Evolutionary conservation across 2,329 filamentous ascomycete species (phyloP), one percentile per base, ranked within the genome.

Genomic region (Pseudogymnoascus pannorum): DNA sequence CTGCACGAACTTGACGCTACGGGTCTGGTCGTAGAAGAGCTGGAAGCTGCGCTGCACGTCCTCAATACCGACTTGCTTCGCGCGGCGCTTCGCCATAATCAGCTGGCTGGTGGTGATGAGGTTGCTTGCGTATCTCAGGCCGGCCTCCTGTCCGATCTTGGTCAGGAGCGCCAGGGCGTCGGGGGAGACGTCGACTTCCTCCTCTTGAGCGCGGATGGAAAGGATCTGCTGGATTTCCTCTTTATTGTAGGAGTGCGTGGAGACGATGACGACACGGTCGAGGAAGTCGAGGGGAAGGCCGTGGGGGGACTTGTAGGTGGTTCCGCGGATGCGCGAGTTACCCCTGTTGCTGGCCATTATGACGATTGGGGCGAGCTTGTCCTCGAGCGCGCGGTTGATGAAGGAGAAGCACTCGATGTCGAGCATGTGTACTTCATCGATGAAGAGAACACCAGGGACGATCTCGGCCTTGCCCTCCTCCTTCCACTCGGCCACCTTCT

Each of bases 291-390:
- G 85, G 0, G 94, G 94, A 44, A 99, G 80, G 26, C 94, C 94
- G 74, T 99, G 94, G 1, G 94, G 94, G 68, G 89, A 94, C 69
- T 86, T 87, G 77, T 97, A 97, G 74, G 91, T 89, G 61, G 94
- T 99, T 62, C 94, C 94, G 31, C 94, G 86, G 71, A 99, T 97
- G 67, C 88, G 87, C 36, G 94, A 90, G 74, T 92, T 86, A 66
- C 94, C 94, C 63, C 94, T 84, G 79, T 99, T 99, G 81, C 90
- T 96, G 60, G 94, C 94, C 94, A 99, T 99, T 76, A 99, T 99
- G 74, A 99, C 92, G 66, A 99, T 92, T 38, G 94, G 94, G 1
- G 94, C 92, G 31, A 99, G 83, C 70, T 97, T 92, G 64, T 92
- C 91, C 76, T 99, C 94, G 48, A 99, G 81, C 0, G 94, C 94